Conservation (phyloP, 805 yeast genomes). For the Saccharomycopsis fibuligera region DNA sequence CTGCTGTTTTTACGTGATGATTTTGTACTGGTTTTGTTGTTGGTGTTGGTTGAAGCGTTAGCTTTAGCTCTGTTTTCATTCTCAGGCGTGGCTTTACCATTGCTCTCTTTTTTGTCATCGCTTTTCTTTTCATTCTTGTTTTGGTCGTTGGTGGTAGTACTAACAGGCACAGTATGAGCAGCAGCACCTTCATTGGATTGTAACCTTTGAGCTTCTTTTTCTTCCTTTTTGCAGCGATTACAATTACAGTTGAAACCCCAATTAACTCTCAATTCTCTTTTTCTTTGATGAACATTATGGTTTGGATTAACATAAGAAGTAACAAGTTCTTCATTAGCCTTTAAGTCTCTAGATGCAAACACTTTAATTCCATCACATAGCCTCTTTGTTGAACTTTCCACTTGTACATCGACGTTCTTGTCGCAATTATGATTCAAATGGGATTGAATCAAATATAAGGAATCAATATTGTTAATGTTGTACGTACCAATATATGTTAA, state of each 20-base stretch:
- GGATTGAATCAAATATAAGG: conserved; percentile 56
- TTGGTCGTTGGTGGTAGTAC: background rate
- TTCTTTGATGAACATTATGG: conserved; percentile 56
- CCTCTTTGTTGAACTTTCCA: conserved; percentile 35
- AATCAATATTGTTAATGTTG: conserved; percentile 66
- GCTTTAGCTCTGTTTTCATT: no score
- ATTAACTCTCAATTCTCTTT: conserved; percentile 57
- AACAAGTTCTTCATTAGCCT: conserved; percentile 59
- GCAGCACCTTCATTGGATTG: conserved; percentile 34
- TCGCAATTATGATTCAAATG: conserved; percentile 74
- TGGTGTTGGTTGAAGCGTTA: background rate
- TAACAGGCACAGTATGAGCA: background rate
- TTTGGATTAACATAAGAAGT: conserved; percentile 66
- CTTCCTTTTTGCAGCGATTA: conserved; percentile 54
- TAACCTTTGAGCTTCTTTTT: conserved; percentile 37
- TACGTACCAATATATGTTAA: conserved; percentile 61
- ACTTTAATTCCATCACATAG: conserved; percentile 48
- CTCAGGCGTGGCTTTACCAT: background rate
- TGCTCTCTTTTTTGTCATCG: conserved; percentile 28
- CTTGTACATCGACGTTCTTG: conserved; percentile 56
- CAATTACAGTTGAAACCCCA: conserved; percentile 80
- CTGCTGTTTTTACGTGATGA: conserved; percentile 23
- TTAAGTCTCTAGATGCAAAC: conserved; percentile 50
- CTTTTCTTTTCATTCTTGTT: conserved; percentile 13
- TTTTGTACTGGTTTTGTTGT: background rate